phyloP scores from a whole-genome alignment of 164 flowering plant genomes.

The Piper longum region DNA sequence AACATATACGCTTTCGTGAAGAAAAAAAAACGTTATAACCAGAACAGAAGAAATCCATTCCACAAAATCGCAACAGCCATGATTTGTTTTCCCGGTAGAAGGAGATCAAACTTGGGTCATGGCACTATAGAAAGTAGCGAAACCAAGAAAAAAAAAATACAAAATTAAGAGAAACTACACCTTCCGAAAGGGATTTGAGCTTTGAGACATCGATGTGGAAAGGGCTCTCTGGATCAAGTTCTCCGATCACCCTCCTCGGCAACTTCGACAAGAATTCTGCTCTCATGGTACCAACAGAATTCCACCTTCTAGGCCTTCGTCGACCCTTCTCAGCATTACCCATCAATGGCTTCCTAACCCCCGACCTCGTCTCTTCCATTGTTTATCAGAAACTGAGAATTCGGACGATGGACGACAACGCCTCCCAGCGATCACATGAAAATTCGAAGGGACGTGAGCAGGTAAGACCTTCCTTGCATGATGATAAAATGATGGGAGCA shows the following conservation, averaged over 20 bases:
- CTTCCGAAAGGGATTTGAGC: conserved; percentile 14
- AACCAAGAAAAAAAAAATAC: neutral
- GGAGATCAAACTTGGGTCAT: neutral
- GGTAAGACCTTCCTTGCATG: no score
- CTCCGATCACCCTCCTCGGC: conserved; percentile 21
- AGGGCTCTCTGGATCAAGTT: conserved; percentile 24
- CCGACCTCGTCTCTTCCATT: conserved; percentile 3
- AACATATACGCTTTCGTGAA: neutral
- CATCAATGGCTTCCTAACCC: conserved; percentile 12
- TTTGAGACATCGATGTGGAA: conserved; percentile 18
- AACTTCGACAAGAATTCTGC: conserved; percentile 15
- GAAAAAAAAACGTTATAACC: neutral
- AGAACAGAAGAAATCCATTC: neutral
- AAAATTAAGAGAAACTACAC: conserved; percentile 6
- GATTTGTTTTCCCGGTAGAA: neutral
- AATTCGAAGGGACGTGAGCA: no score
- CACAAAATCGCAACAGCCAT: neutral
- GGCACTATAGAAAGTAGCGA: neutral
- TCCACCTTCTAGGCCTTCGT: neutral
- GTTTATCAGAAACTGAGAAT: no score
- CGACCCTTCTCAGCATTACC: neutral
- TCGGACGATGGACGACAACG: neutral
- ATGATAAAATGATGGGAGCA: no score
- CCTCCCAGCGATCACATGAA: neutral
- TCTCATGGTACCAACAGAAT: conserved; percentile 13